Evolutionary conservation across 257 asterid species (phyloP).

Genomic region (Plectranthus barbatus): DNA sequence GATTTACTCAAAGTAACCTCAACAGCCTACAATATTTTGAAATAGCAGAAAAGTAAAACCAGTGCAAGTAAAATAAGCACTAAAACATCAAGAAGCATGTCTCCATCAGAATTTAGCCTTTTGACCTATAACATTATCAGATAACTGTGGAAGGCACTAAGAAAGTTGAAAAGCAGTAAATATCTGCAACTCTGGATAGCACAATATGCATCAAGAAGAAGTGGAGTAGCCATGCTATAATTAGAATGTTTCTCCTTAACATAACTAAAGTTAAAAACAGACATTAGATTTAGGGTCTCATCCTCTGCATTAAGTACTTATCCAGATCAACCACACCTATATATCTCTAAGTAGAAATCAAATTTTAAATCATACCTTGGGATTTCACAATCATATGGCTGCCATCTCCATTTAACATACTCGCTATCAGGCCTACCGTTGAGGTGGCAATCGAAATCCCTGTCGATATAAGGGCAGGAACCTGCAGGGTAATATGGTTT

Average conservation of each 20-base stretch:
- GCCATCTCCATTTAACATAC: slow-evolving; percentile 87
- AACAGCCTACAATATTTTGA: background rate
- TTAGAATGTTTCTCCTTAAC: background rate
- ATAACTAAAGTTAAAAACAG: slow-evolving; percentile 13
- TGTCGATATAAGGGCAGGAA: slow-evolving; percentile 79
- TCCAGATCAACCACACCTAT: background rate
- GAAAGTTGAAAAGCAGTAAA: background rate
- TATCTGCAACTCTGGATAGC: background rate
- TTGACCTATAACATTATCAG: background rate
- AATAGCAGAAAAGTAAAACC: background rate
- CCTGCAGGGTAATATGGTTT: slow-evolving; percentile 75
- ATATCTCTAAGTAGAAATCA: background rate
- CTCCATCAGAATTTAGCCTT: background rate
- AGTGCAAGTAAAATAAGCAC: background rate
- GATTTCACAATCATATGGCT: slow-evolving; percentile 74
- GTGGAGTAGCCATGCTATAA: background rate
- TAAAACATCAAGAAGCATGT: background rate
- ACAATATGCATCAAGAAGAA: background rate
- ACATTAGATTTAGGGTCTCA: background rate
- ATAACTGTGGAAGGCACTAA: background rate
- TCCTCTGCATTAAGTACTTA: background rate
- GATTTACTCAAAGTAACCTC: background rate
- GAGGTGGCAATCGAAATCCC: slow-evolving; percentile 75
- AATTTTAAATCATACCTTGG: slow-evolving; percentile 48
- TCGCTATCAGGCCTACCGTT: slow-evolving; percentile 70